phyloP scores from a whole-genome alignment of 305 asterid species.

The Fraxinus platypoda region DNA sequence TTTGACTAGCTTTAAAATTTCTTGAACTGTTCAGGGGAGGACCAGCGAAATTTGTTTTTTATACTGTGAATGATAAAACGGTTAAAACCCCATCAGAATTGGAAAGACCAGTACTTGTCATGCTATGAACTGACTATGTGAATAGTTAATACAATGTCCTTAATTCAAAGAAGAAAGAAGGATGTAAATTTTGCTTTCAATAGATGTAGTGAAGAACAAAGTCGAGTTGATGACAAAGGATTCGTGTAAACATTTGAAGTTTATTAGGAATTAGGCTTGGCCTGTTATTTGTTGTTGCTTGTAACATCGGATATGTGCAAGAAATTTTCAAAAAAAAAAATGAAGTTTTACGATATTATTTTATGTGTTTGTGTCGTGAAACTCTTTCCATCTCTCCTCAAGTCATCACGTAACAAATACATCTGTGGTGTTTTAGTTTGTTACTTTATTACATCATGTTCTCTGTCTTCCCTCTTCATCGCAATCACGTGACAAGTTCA shows the following conservation, averaged over 20 bases:
- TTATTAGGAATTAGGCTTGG: neutral
- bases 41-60: neutral
- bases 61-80: neutral
- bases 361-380: neutral
- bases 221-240: neutral
- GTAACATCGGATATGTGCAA: neutral
- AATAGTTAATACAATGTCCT: neutral
- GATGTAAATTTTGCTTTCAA: neutral
- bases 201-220: neutral
- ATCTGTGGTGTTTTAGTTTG: neutral
- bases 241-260: neutral
- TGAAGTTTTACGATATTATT: neutral
- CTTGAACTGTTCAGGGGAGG: neutral
- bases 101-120: neutral
- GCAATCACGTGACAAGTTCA: neutral
- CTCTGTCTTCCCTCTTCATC: neutral
- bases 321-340: neutral
- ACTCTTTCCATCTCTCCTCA: neutral
- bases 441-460: neutral
- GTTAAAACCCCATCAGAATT: neutral
- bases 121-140: neutral
- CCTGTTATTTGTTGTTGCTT: neutral
- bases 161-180: neutral
- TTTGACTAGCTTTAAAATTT: neutral
- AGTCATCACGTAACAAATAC: neutral